Percentiles rank a stretch among this genome's conserved stretches.
Evolutionary conservation across 164 flowering plant genomes (phyloP).

Genomic region (Vitis labrusca): DNA sequence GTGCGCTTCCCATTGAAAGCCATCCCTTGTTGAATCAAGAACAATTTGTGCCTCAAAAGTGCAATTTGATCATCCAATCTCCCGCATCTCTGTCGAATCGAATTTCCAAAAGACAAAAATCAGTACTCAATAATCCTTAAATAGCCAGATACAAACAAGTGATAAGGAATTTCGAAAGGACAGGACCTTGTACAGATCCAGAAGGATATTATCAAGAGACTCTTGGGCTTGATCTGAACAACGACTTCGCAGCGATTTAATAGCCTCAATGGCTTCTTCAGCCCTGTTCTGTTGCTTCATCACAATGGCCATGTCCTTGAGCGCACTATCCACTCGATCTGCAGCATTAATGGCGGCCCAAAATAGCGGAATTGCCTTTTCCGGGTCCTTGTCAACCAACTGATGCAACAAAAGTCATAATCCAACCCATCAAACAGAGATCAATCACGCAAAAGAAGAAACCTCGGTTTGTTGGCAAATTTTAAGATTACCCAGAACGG

Average conservation of each 20-base stretch:
- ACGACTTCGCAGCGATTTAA: conserved; percentile 70
- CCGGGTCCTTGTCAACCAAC: conserved; percentile 98
- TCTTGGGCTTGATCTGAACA: conserved; percentile 98
- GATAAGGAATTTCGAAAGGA: not conserved
- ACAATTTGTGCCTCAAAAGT: conserved; percentile 79
- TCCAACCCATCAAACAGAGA: conserved; percentile 14
- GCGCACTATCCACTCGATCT: conserved; percentile 97
- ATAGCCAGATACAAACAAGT: not conserved
- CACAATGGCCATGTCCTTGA: conserved; percentile 98
- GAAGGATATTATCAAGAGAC: conserved; percentile 89
- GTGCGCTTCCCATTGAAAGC: conserved; percentile 99
- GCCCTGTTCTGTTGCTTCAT: conserved; percentile 98
- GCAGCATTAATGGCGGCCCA: conserved; percentile 99
- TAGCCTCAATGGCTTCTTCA: conserved; percentile 99
- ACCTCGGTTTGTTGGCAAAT: not conserved
- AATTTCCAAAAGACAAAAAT: not conserved
- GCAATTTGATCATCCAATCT: conserved; percentile 91
- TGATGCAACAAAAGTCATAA: conserved; percentile 25
- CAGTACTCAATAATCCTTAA: not conserved
- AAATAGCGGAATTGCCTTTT: conserved; percentile 86
- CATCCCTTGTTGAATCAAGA: conserved; percentile 84
- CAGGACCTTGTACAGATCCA: conserved; percentile 91
- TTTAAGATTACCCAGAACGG: not conserved
- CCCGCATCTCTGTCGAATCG: conserved; percentile 78
- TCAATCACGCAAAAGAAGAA: not conserved